Evolutionary conservation across 306 rosid genomes (phyloP).

Genomic region (Herpetospermum pedunculosum): DNA sequence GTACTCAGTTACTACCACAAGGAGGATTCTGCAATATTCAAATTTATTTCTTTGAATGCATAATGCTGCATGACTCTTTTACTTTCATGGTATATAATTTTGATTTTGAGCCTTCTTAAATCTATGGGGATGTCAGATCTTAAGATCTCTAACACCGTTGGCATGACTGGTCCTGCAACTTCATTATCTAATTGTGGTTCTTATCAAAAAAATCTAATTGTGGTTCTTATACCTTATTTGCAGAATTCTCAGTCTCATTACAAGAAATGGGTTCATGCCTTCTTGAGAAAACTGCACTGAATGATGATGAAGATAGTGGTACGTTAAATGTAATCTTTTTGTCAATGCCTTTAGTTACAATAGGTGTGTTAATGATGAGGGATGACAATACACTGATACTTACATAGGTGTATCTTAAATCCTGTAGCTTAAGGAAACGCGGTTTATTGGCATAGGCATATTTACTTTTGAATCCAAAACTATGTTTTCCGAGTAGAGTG

Average conservation of each 20-base stretch:
- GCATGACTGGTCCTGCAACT: background rate
- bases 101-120: background rate
- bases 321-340: conserved; percentile 8
- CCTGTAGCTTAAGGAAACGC: background rate
- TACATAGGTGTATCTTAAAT: background rate
- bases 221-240: conserved; percentile 11
- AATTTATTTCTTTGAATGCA: background rate
- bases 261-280: conserved; percentile 85
- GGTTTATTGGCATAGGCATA: background rate
- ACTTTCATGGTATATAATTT: background rate
- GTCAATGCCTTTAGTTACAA: background rate
- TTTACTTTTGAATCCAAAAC: background rate
- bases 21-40: background rate
- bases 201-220: conserved; percentile 2
- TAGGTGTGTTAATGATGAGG: background rate
- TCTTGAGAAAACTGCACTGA: conserved; percentile 86
- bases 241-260: conserved; percentile 85
- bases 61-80: background rate
- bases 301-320: conserved; percentile 87
- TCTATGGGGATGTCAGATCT: background rate
- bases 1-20: background rate
- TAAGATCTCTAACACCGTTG: background rate
- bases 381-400: background rate
- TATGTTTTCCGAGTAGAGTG: background rate
- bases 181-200: background rate